phyloP scores from a whole-genome alignment of 2,329 filamentous ascomycete genomes.

The Gaeumannomyces sp. region DNA sequence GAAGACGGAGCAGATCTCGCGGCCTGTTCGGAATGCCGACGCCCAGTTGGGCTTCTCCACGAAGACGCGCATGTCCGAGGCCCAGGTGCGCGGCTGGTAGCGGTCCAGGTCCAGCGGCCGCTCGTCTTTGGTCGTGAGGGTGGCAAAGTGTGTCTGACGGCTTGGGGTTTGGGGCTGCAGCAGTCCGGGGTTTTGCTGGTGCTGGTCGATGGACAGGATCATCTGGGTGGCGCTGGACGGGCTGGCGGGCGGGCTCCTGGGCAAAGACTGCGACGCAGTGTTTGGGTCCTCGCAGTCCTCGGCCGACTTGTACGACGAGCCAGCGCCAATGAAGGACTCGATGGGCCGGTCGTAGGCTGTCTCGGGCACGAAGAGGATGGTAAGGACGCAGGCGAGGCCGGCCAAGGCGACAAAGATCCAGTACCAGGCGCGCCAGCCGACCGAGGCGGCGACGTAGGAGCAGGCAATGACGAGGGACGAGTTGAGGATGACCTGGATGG shows the following conservation, averaged over 20 bases:
- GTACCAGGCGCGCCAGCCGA: conserved; percentile 12
- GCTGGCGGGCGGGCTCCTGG: background rate
- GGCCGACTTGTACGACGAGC: background rate
- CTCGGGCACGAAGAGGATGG: conserved; percentile 33
- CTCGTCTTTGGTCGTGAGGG: conserved; percentile 1
- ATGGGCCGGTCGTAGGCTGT: conserved; percentile 12
- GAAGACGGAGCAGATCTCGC: conserved; percentile 11
- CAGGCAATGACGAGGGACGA: conserved; percentile 10
- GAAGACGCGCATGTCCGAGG: conserved; percentile 13
- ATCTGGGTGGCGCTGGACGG: conserved; percentile 1
- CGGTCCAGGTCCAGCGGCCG: conserved; percentile 9
- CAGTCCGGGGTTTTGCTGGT: background rate
- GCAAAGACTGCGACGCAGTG: background rate
- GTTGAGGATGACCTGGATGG: conserved; percentile 11
- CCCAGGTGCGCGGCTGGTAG: conserved; percentile 11
- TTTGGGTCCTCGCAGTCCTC: background rate
- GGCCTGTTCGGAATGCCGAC: conserved; percentile 9
- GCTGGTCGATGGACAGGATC: background rate
- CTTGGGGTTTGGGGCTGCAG: background rate
- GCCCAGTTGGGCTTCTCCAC: conserved; percentile 12
- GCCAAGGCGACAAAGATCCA: conserved; percentile 19
- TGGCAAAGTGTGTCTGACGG: background rate
- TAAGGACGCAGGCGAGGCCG: conserved; percentile 35
- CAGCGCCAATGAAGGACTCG: conserved; percentile 4
- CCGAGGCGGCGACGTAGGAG: conserved; percentile 12